Percentiles rank a stretch among this genome's conserved stretches.
Conservation (phyloP, 768 basidiomycete genomes). For the Hydnum rufescens region DNA sequence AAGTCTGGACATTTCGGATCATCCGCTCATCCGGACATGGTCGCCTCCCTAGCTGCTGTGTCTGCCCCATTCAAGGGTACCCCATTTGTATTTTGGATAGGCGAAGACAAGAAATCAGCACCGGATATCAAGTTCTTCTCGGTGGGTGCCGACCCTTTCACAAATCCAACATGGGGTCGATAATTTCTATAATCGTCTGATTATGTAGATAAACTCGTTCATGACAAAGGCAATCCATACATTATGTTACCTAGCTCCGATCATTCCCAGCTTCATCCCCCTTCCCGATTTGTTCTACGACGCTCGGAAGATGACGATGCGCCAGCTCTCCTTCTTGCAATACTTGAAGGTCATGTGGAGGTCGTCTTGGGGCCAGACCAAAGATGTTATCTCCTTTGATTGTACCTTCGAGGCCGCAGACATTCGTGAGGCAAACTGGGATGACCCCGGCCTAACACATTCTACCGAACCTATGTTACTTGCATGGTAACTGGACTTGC, state of each 20-base stretch:
- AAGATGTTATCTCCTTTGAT: constrained; percentile 1
- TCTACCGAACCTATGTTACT: constrained; percentile 1
- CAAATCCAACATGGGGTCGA: too few relatives aligned
- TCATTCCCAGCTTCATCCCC: not conserved
- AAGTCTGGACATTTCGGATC: not conserved
- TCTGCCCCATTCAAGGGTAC: constrained; percentile 1
- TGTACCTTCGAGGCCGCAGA: not conserved
- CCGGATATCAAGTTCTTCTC: not conserved
- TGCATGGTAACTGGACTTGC: constrained; percentile 3
- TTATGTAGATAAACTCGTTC: not conserved
- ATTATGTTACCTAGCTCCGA: not conserved
- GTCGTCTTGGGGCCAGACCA: not conserved
- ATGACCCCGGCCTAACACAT: not conserved
- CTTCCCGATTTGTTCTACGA: not conserved
- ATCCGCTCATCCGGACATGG: constrained; percentile 2
- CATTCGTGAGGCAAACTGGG: not conserved
- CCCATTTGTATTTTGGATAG: not conserved
- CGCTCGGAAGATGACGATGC: not conserved
- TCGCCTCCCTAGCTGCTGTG: not conserved
- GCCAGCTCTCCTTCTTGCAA: not conserved
- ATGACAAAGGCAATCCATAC: not conserved
- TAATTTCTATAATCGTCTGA: too few relatives aligned
- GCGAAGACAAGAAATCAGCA: not conserved
- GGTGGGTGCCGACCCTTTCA: not conserved
- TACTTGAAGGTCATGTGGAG: not conserved